A percentile compares a stretch with the other conserved stretches of the same genome.
phyloP scores from a whole-genome alignment of 2,329 filamentous ascomycete species.

The Exserohilum rostratum region DNA sequence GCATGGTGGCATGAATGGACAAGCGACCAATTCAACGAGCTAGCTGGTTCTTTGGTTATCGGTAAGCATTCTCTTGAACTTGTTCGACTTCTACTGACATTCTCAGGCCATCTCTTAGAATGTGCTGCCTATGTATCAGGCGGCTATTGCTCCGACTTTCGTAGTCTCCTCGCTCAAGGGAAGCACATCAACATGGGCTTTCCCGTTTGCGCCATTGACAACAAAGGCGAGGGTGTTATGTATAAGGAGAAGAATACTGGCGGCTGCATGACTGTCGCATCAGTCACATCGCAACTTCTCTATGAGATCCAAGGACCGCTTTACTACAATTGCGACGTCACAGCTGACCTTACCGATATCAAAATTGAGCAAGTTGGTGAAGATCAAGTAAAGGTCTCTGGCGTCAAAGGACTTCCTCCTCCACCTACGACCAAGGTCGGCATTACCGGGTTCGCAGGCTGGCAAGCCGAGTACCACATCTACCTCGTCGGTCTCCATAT shows the following conservation, averaged over 20 bases:
- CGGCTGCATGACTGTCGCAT: constrained; percentile 52
- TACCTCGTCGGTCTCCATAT: constrained; percentile 56
- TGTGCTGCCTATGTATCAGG: constrained; percentile 44
- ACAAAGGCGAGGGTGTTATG: constrained; percentile 25
- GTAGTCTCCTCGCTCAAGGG: constrained; percentile 39
- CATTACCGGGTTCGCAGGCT: constrained; percentile 55
- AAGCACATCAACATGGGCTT: constrained; percentile 43
- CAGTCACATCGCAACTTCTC: constrained; percentile 58
- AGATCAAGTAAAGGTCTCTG: constrained; percentile 49
- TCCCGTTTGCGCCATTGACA: constrained; percentile 28
- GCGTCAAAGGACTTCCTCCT: constrained; percentile 52
- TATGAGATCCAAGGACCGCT: constrained; percentile 46
- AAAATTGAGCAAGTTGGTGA: constrained; percentile 50
- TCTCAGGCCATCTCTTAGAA: constrained; percentile 49
- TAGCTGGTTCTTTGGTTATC: constrained; percentile 45
- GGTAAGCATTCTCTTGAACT: no score
- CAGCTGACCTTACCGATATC: constrained; percentile 29
- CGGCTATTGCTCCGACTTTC: constrained; percentile 49
- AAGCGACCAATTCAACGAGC: constrained; percentile 38
- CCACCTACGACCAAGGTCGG: constrained; percentile 59
- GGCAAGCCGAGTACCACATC: constrained; percentile 55
- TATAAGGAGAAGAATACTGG: constrained; percentile 42
- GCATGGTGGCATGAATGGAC: constrained; percentile 61
- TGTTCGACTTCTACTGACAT: no score
- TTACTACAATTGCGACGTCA: constrained; percentile 57